These are phyloP conservation scores for Eutypella sp. DNA, from an alignment of 2,329 filamentous ascomycete genomes.

Conservation along the genomic window DNA sequence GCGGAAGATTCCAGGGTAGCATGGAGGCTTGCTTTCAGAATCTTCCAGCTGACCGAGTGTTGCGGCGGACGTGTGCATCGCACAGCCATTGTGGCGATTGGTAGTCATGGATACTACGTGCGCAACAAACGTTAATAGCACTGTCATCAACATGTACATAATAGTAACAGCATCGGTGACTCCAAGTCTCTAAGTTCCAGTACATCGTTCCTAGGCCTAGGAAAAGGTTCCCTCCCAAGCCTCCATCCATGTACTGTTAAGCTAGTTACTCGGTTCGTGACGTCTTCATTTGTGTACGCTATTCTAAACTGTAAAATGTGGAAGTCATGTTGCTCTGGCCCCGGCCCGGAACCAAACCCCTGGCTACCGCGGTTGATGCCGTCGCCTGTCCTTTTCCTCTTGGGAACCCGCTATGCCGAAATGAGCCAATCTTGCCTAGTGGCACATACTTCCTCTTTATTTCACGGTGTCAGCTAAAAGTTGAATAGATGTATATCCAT, in stretches of 20 bases:
- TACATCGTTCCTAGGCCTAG: too few relatives aligned
- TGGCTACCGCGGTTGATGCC: background rate
- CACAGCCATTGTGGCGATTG: background rate
- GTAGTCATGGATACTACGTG: background rate
- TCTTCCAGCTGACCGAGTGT: background rate
- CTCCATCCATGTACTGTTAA: too few relatives aligned
- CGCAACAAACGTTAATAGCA: background rate
- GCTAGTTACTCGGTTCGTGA: too few relatives aligned
- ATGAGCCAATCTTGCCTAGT: constrained; percentile 25
- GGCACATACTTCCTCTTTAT: constrained; percentile 10
- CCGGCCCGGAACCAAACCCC: too few relatives aligned
- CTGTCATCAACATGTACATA: background rate
- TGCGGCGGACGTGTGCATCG: background rate
- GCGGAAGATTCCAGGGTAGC: background rate
- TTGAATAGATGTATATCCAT: constrained; percentile 11
- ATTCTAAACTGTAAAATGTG: background rate
- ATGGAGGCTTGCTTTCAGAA: background rate
- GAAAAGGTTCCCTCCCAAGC: too few relatives aligned
- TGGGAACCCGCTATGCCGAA: constrained; percentile 13
- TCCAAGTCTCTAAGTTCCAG: too few relatives aligned
- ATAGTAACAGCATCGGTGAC: too few relatives aligned
- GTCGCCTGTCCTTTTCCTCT: constrained; percentile 12
- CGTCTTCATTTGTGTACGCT: too few relatives aligned
- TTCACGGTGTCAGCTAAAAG: constrained; percentile 8
- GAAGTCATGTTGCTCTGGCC: too few relatives aligned